phyloP scores from a whole-genome alignment of 148 eudicot genomes.

The Chenopodium album region DNA sequence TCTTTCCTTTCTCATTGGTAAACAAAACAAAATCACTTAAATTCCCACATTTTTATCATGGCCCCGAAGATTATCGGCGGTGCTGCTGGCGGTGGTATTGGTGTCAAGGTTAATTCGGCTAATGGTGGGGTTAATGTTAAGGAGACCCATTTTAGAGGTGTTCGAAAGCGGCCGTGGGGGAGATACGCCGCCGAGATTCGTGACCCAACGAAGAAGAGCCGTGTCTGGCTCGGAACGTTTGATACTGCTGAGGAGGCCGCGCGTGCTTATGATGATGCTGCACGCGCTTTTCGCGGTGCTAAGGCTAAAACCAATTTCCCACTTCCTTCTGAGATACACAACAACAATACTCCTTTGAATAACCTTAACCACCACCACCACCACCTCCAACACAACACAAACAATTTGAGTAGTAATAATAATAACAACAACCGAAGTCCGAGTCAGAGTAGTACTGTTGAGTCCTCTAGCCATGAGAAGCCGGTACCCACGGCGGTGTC shows the following conservation, averaged over 20 bases:
- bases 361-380: too few relatives aligned
- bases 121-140: conserved; percentile 4
- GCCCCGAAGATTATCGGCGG: conserved; percentile 8
- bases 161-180: conserved; percentile 73
- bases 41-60: neutral
- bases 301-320: conserved; percentile 73
- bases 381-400: neutral
- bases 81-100: neutral
- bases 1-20: neutral
- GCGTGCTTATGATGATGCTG: conserved; percentile 71
- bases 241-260: conserved; percentile 80
- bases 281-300: conserved; percentile 66
- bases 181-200: conserved; percentile 79
- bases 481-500: conserved; percentile 15
- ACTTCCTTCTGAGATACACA: conserved; percentile 13
- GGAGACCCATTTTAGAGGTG: conserved; percentile 61
- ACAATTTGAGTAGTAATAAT: neutral
- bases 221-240: conserved; percentile 80
- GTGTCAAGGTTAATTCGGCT: neutral
- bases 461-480: conserved; percentile 40
- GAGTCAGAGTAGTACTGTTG: conserved; percentile 57
- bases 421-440: conserved; percentile 25
- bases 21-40: neutral
- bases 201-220: conserved; percentile 58
- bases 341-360: neutral